These are phyloP conservation scores for Sphagnurus paluster DNA, from an alignment of 1,284 basidiomycete genomes.

Conservation along the genomic window DNA sequence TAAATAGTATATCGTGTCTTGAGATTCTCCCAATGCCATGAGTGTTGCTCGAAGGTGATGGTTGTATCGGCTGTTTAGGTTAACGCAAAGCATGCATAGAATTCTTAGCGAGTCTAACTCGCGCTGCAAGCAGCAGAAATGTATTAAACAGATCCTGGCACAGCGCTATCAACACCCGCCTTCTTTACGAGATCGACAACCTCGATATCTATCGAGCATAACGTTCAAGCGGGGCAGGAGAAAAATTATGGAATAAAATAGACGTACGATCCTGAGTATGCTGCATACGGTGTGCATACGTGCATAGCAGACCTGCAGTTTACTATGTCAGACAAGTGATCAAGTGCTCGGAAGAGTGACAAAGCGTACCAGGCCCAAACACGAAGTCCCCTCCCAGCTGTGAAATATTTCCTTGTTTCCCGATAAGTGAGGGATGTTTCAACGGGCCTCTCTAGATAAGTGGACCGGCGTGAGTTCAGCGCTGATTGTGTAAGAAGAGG, in stretches of 20 bases:
- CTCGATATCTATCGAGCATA: too few relatives aligned
- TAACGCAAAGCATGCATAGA: too few relatives aligned
- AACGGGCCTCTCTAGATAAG: constrained; percentile 40
- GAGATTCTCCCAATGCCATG: too few relatives aligned
- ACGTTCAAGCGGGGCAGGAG: too few relatives aligned
- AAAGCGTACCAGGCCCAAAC: constrained; percentile 49
- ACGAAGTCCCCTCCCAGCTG: constrained; percentile 67
- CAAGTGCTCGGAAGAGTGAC: neutral
- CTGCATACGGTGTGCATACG: constrained; percentile 55
- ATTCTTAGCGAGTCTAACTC: too few relatives aligned
- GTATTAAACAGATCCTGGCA: too few relatives aligned
- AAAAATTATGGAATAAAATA: too few relatives aligned
- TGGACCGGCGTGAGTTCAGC: neutral
- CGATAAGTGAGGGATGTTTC: constrained; percentile 46
- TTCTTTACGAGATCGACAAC: neutral
- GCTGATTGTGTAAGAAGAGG: neutral
- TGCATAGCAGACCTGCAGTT: constrained; percentile 36
- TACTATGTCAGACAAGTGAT: neutral
- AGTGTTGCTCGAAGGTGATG: too few relatives aligned
- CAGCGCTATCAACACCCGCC: neutral
- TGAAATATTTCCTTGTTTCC: constrained; percentile 58
- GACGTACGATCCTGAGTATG: constrained; percentile 63
- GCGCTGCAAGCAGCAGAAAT: too few relatives aligned
- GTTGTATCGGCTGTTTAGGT: too few relatives aligned
- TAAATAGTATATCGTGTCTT: too few relatives aligned